phyloP scores from a whole-genome alignment of 768 basidiomycete species.

The Roridomyces roridus region DNA sequence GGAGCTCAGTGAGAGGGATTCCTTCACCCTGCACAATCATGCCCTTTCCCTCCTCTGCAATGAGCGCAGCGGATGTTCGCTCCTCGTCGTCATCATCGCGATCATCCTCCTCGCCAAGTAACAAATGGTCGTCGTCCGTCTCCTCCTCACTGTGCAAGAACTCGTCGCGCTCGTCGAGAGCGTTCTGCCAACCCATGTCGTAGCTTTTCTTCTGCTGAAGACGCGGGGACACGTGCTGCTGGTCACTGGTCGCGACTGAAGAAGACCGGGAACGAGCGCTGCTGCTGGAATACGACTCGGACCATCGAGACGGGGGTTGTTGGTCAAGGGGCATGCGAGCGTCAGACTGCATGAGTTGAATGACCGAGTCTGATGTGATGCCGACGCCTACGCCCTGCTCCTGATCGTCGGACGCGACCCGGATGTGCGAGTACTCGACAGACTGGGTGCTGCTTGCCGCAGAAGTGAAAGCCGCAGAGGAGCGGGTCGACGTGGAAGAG shows the following conservation, averaged over 20 bases:
- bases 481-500: conserved; percentile 73
- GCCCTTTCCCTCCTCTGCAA: conserved; percentile 87
- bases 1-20: conserved; percentile 62
- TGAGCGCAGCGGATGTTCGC: conserved; percentile 75
- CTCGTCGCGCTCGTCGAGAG: conserved; percentile 76
- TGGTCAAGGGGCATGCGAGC: conserved; percentile 62
- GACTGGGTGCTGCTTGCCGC: conserved; percentile 68
- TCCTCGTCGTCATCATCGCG: conserved; percentile 64
- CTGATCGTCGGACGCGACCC: conserved; percentile 67
- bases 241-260: conserved; percentile 47
- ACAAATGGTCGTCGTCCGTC: conserved; percentile 54
- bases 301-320: conserved; percentile 76
- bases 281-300: conserved; percentile 69
- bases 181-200: conserved; percentile 72
- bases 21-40: conserved; percentile 79
- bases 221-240: conserved; percentile 52
- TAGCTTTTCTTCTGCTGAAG: conserved; percentile 74
- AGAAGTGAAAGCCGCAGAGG: conserved; percentile 82
- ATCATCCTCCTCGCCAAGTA: conserved; percentile 54
- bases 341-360: conserved; percentile 59
- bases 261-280: conserved; percentile 73
- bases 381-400: conserved; percentile 60
- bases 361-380: conserved; percentile 70
- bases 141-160: conserved; percentile 63
- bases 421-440: conserved; percentile 69